Conservation (phyloP, 1,139 yeast species). For the Blastobotrys petasosporus region DNA sequence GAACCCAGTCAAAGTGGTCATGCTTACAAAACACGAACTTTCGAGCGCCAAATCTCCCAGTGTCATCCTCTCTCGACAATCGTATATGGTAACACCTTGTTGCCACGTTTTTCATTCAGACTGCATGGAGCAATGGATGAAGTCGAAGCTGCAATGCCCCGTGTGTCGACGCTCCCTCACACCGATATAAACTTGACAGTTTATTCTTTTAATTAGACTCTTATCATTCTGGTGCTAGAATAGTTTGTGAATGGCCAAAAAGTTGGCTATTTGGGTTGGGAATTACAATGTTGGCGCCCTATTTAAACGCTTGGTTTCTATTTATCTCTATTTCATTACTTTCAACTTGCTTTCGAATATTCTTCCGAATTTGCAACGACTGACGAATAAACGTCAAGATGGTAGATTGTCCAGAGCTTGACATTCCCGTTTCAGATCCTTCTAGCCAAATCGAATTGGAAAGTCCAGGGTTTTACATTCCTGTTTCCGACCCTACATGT, state of each 20-base stretch:
- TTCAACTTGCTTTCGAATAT: too few species aligned
- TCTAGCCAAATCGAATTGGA: not conserved
- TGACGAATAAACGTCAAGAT: too few species aligned
- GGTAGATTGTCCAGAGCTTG: too few species aligned
- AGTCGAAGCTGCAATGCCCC: slow-evolving; percentile 86
- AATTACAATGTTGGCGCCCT: too few species aligned
- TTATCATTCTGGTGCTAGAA: too few species aligned
- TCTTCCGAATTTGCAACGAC: too few species aligned
- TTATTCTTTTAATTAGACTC: too few species aligned
- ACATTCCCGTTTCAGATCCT: too few species aligned
- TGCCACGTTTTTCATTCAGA: slow-evolving; percentile 81
- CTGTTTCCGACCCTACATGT: not conserved
- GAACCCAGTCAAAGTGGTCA: slow-evolving; percentile 63
- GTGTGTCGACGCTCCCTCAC: slow-evolving; percentile 85
- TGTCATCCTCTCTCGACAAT: slow-evolving; percentile 34
- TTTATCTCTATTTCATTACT: too few species aligned
- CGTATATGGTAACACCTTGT: slow-evolving; percentile 90
- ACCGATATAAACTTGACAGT: slow-evolving; percentile 39
- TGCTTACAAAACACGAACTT: slow-evolving; percentile 36
- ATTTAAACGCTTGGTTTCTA: too few species aligned
- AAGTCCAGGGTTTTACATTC: slow-evolving; percentile 5
- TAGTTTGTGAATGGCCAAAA: too few species aligned
- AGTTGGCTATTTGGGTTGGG: too few species aligned
- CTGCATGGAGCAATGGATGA: slow-evolving; percentile 91
- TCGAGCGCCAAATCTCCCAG: slow-evolving; percentile 32